Evolutionary conservation across 73 alveolate species (phyloP).

Genomic region (Symbiodinium natans): DNA sequence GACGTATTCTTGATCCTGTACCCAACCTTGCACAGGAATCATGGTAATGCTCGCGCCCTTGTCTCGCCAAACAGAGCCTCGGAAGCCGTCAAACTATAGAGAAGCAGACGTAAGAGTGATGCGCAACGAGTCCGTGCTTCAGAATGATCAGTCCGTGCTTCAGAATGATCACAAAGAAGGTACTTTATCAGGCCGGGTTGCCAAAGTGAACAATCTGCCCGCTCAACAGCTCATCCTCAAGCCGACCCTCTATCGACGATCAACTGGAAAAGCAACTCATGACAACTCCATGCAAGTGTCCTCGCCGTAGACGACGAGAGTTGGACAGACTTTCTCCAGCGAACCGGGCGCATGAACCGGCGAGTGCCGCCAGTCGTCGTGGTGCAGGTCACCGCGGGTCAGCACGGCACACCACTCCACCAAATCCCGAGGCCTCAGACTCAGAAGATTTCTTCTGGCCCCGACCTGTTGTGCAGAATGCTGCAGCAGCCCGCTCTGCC

Average conservation of each 20-base stretch:
- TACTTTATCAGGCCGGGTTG: slow-evolving; percentile 15
- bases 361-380: slow-evolving; percentile 59
- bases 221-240: slow-evolving; percentile 46
- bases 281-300: neutral
- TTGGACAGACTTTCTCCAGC: slow-evolving; percentile 41
- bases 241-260: no score
- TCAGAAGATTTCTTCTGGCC: neutral
- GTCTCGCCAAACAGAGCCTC: slow-evolving; percentile 36
- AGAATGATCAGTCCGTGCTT: neutral
- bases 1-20: no score
- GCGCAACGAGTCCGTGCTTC: neutral
- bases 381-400: slow-evolving; percentile 24
- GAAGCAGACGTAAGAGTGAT: neutral
- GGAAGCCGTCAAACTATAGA: neutral
- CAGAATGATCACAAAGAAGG: neutral
- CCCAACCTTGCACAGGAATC: slow-evolving; percentile 25
- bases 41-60: slow-evolving; percentile 32
- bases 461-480: neutral
- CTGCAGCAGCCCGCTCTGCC: neutral
- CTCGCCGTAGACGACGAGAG: slow-evolving; percentile 71
- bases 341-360: slow-evolving; percentile 51
- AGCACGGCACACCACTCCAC: slow-evolving; percentile 21
- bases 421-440: slow-evolving; percentile 42
- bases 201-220: slow-evolving; percentile 54
- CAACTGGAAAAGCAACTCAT: no score